phyloP scores from a whole-genome alignment of 2,329 filamentous ascomycete species.

The Aspergillus sp. region DNA sequence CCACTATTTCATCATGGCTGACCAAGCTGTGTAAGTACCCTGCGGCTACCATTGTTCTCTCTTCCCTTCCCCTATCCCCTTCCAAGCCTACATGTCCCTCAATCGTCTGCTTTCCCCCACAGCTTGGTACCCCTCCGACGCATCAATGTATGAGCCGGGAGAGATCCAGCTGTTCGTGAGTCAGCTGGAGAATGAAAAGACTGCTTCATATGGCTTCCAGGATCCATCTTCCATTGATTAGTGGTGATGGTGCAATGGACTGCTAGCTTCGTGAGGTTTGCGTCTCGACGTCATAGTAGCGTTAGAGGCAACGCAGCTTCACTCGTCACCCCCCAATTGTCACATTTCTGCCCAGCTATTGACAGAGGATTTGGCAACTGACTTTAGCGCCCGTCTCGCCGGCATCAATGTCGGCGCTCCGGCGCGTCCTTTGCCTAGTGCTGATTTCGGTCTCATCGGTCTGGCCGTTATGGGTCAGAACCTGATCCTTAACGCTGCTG shows the following conservation, averaged over 20 bases:
- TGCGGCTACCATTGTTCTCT: slow-evolving; percentile 5
- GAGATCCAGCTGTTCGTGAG: not conserved
- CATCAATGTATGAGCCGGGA: not conserved
- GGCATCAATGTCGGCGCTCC: slow-evolving; percentile 70
- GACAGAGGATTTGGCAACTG: slow-evolving; percentile 42
- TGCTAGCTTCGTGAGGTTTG: not conserved
- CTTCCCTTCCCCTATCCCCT: slow-evolving; percentile 12
- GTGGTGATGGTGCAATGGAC: not conserved
- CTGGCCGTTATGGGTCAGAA: slow-evolving; percentile 90
- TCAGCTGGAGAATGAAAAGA: not conserved
- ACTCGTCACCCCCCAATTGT: slow-evolving; percentile 5
- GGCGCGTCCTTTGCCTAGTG: slow-evolving; percentile 59
- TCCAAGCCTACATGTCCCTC: slow-evolving; percentile 8
- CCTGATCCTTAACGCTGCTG: slow-evolving; percentile 85
- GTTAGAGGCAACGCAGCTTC: slow-evolving; percentile 7
- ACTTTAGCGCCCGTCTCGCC: slow-evolving; percentile 71
- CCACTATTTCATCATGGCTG: slow-evolving; percentile 41
- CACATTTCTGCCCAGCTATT: slow-evolving; percentile 25
- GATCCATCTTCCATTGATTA: not conserved
- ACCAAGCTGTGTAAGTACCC: slow-evolving; percentile 48
- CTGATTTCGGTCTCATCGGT: slow-evolving; percentile 90
- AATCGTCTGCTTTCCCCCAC: slow-evolving; percentile 3
- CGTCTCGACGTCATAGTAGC: not conserved
- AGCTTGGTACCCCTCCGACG: not conserved
- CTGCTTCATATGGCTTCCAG: not conserved